Conservation (phyloP, 2,329 filamentous ascomycete genomes). For the Colletotrichum brevisporum region DNA sequence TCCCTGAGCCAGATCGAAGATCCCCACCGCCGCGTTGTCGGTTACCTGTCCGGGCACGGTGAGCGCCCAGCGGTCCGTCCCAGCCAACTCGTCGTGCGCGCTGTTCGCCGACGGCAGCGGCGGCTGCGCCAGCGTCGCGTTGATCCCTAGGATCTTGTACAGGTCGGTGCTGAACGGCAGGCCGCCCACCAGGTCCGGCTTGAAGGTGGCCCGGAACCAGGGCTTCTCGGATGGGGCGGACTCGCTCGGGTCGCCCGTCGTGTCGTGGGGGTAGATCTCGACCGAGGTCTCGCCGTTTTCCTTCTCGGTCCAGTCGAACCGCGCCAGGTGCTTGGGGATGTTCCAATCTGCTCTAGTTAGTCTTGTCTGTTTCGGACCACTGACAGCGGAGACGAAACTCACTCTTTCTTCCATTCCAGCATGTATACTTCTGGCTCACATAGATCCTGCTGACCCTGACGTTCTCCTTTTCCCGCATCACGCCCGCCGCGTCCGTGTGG, state of each 20-base stretch:
- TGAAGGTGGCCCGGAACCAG: slow-evolving; percentile 62
- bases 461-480: slow-evolving; percentile 48
- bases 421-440: slow-evolving; percentile 65
- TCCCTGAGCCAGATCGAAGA: slow-evolving; percentile 23
- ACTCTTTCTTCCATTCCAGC: slow-evolving; percentile 67
- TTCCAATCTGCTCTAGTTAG: slow-evolving; percentile 61
- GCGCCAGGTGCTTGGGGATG: slow-evolving; percentile 67
- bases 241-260: slow-evolving; percentile 48
- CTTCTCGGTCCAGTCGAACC: slow-evolving; percentile 61
- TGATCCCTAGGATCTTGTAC: slow-evolving; percentile 57
- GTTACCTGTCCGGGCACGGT: slow-evolving; percentile 47
- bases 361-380: neutral
- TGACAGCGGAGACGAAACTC: slow-evolving; percentile 43
- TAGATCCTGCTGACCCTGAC: slow-evolving; percentile 65
- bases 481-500: slow-evolving; percentile 45
- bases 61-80: slow-evolving; percentile 61
- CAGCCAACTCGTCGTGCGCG: slow-evolving; percentile 57
- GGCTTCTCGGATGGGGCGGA: slow-evolving; percentile 51
- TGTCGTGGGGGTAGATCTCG: slow-evolving; percentile 61
- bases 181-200: slow-evolving; percentile 54
- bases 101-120: slow-evolving; percentile 59
- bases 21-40: slow-evolving; percentile 18
- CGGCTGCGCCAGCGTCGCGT: slow-evolving; percentile 60
- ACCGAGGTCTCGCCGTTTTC: slow-evolving; percentile 54
- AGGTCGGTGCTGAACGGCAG: slow-evolving; percentile 60